These are phyloP conservation scores for Actinomortierella ambigua DNA, from an alignment of 371 early-diverging fungal genomes.

Conservation along the genomic window DNA sequence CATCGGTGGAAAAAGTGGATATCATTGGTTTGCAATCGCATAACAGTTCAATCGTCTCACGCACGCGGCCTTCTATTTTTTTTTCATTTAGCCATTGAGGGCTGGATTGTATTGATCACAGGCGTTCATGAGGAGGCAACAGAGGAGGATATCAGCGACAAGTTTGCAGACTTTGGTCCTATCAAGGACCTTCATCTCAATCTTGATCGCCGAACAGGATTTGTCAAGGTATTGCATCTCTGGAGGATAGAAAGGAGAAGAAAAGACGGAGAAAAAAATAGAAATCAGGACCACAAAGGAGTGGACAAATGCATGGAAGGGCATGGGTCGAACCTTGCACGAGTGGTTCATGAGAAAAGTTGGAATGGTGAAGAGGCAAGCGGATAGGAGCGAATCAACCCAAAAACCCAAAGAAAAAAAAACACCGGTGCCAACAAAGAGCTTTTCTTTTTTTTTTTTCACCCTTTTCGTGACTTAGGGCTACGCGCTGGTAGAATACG, in stretches of 20 bases:
- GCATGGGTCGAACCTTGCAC: too few relatives aligned
- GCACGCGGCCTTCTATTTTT: conserved; percentile 1
- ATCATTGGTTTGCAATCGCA: not conserved
- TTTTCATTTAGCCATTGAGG: conserved; percentile 81
- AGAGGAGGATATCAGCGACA: conserved; percentile 90
- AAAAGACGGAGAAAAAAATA: too few relatives aligned
- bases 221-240: conserved; percentile 79
- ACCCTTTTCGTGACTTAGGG: conserved; percentile 65
- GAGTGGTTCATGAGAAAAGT: too few relatives aligned
- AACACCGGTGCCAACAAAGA: too few relatives aligned
- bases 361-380: too few relatives aligned
- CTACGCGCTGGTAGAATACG: conserved; percentile 93
- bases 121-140: conserved; percentile 94
- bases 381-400: too few relatives aligned
- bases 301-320: too few relatives aligned
- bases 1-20: too few relatives aligned
- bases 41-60: not conserved
- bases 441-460: too few relatives aligned
- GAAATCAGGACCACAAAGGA: too few relatives aligned
- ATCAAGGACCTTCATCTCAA: conserved; percentile 91
- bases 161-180: conserved; percentile 88
- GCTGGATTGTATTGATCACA: conserved; percentile 92
- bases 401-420: too few relatives aligned
- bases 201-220: conserved; percentile 93
- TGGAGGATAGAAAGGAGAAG: not conserved